These are phyloP conservation scores for Nepenthes gracilis DNA, from an alignment of 148 eudicot genomes.

Conservation along the genomic window DNA sequence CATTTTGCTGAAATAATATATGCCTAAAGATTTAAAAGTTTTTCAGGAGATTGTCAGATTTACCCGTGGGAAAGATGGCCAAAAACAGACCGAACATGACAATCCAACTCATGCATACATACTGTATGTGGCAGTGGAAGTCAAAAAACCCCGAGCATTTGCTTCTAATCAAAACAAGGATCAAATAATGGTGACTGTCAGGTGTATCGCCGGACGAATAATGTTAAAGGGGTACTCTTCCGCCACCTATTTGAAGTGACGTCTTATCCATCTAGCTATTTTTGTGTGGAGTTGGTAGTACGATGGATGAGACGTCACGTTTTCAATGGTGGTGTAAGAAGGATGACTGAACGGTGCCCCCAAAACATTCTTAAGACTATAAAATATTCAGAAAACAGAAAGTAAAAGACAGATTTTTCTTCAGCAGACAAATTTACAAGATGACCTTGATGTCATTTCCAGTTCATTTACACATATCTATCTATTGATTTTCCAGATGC, in stretches of 20 bases:
- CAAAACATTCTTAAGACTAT: no score
- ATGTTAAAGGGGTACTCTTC: no score
- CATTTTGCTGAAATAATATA: not conserved
- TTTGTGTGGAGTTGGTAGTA: no score
- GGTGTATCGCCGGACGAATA: no score
- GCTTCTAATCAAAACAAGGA: slow-evolving; percentile 37
- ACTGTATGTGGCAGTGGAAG: slow-evolving; percentile 87
- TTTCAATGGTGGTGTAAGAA: no score
- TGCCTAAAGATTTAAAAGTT: not conserved
- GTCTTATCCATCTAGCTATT: no score
- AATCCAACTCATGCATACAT: slow-evolving; percentile 90
- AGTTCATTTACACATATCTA: not conserved
- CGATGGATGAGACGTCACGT: no score
- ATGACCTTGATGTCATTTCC: not conserved
- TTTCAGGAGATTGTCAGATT: not conserved
- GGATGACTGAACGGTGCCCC: no score
- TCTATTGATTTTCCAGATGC: no score
- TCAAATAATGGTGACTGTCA: not conserved
- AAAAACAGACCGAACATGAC: slow-evolving; percentile 60
- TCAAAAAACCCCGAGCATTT: slow-evolving; percentile 75
- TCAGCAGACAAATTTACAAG: not conserved
- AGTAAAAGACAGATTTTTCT: not conserved
- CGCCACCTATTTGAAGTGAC: no score
- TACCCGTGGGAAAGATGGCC: slow-evolving; percentile 85
- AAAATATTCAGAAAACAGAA: no score